Evolutionary conservation across 2,329 filamentous ascomycete genomes (phyloP).

Genomic region (Talaromyces pinophilus): DNA sequence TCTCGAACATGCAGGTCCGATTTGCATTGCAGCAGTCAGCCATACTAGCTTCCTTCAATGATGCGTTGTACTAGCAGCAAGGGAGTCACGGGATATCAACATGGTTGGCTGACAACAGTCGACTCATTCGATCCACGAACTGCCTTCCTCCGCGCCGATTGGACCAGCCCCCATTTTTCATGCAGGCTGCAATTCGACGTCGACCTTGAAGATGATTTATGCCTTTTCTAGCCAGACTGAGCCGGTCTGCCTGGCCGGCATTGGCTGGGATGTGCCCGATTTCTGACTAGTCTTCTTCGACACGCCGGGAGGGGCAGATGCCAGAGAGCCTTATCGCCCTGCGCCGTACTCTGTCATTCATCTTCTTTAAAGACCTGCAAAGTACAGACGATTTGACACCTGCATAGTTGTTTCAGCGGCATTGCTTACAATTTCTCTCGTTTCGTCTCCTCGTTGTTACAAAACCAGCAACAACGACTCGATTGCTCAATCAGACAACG

Average conservation of each 20-base stretch:
- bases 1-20: slow-evolving; percentile 19
- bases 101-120: slow-evolving; percentile 23
- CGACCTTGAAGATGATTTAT: slow-evolving; percentile 4
- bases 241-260: background rate
- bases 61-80: slow-evolving; percentile 18
- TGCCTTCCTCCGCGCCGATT: slow-evolving; percentile 20
- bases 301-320: slow-evolving; percentile 16
- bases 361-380: slow-evolving; percentile 5
- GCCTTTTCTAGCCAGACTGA: slow-evolving; percentile 1
- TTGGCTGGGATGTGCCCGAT: slow-evolving; percentile 14
- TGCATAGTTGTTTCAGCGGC: background rate
- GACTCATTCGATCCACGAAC: slow-evolving; percentile 9
- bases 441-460: background rate
- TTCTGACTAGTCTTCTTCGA: slow-evolving; percentile 10
- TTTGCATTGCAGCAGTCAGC: slow-evolving; percentile 12
- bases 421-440: background rate
- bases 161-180: slow-evolving; percentile 25
- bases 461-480: background rate
- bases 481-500: background rate
- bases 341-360: background rate
- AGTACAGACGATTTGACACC: background rate
- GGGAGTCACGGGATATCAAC: slow-evolving; percentile 17
- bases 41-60: background rate
- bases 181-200: slow-evolving; percentile 7
- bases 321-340: slow-evolving; percentile 13